A percentile compares a stretch with the other conserved stretches of the same genome.
Evolutionary conservation across 371 early-diverging fungal genomes (phyloP).

Genomic region (Rhizomucor pusillus): DNA sequence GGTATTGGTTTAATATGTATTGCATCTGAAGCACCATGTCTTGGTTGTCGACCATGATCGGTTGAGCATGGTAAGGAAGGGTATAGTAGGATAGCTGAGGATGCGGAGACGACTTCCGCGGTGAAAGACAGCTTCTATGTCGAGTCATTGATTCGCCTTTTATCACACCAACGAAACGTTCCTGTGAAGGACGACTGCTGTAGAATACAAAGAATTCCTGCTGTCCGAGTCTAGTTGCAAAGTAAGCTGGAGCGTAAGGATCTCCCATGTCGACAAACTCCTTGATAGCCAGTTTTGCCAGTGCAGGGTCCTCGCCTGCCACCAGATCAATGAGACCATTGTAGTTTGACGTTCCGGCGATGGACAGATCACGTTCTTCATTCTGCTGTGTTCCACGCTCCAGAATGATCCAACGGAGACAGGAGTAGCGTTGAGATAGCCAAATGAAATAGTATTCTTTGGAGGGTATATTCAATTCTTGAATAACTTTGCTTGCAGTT

Average conservation of each 20-base stretch:
- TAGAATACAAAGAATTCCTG: slow-evolving; percentile 34
- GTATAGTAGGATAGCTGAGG: slow-evolving; percentile 11
- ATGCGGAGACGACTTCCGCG: slow-evolving; percentile 1
- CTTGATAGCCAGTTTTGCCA: slow-evolving; percentile 39
- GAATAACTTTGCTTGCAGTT: slow-evolving; percentile 30
- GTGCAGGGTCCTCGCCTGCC: slow-evolving; percentile 19
- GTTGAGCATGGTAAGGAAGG: slow-evolving; percentile 21
- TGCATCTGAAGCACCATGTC: slow-evolving; percentile 24
- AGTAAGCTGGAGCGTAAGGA: slow-evolving; percentile 31
- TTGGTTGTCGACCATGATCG: slow-evolving; percentile 30
- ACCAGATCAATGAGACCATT: slow-evolving; percentile 41
- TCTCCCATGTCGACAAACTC: slow-evolving; percentile 47
- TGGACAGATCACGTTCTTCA: slow-evolving; percentile 34
- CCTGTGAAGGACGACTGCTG: slow-evolving; percentile 21
- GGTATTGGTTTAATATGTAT: slow-evolving; percentile 12
- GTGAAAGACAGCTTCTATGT: slow-evolving; percentile 16
- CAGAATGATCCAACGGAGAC: slow-evolving; percentile 34
- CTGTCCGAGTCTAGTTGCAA: slow-evolving; percentile 32
- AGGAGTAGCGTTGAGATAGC: slow-evolving; percentile 35
- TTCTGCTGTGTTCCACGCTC: slow-evolving; percentile 34
- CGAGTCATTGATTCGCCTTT: slow-evolving; percentile 37
- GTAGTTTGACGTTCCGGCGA: slow-evolving; percentile 35
- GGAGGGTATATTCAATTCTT: slow-evolving; percentile 15
- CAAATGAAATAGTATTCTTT: slow-evolving; percentile 32
- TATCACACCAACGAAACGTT: slow-evolving; percentile 29